These are phyloP conservation scores for Forsythia suspensa DNA, from an alignment of 257 asterid genomes.

Conservation along the genomic window DNA sequence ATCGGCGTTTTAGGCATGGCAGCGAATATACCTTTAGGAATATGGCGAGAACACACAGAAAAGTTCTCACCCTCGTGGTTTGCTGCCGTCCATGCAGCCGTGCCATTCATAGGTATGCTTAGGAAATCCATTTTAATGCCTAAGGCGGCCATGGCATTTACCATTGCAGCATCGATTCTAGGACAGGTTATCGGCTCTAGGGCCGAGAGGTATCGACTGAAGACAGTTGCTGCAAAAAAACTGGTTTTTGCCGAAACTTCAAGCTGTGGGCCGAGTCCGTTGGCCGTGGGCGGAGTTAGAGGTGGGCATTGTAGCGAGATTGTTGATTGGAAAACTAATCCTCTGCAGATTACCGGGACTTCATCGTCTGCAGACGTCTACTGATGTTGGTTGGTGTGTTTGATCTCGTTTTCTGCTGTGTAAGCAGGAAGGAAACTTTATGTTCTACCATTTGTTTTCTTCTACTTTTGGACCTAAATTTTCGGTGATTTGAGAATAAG, in stretches of 20 bases:
- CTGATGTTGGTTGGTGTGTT: conserved; percentile 24
- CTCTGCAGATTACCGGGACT: conserved; percentile 23
- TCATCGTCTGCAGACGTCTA: conserved; percentile 25
- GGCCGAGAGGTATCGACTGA: conserved; percentile 81
- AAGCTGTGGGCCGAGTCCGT: conserved; percentile 14
- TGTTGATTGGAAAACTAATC: conserved; percentile 32
- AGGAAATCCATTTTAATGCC: conserved; percentile 91
- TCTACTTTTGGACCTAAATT: neutral
- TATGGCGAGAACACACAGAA: conserved; percentile 92
- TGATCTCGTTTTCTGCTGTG: neutral
- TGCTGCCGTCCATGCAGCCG: conserved; percentile 90
- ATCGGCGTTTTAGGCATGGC: conserved; percentile 87
- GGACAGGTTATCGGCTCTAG: conserved; percentile 93
- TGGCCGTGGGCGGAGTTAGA: conserved; percentile 26
- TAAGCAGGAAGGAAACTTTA: neutral
- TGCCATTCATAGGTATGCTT: conserved; percentile 87
- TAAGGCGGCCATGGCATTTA: conserved; percentile 87
- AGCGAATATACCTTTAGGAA: conserved; percentile 79
- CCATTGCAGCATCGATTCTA: conserved; percentile 83
- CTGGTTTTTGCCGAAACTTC: conserved; percentile 32
- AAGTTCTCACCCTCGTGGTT: conserved; percentile 93
- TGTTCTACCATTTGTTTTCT: neutral
- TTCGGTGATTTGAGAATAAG: neutral
- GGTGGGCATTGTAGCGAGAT: conserved; percentile 33
- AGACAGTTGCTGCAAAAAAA: conserved; percentile 41